Percentiles rank a stretch among this genome's conserved stretches.
phyloP scores from a whole-genome alignment of 2,329 filamentous ascomycete species.

The Fusarium chlamydosporum region DNA sequence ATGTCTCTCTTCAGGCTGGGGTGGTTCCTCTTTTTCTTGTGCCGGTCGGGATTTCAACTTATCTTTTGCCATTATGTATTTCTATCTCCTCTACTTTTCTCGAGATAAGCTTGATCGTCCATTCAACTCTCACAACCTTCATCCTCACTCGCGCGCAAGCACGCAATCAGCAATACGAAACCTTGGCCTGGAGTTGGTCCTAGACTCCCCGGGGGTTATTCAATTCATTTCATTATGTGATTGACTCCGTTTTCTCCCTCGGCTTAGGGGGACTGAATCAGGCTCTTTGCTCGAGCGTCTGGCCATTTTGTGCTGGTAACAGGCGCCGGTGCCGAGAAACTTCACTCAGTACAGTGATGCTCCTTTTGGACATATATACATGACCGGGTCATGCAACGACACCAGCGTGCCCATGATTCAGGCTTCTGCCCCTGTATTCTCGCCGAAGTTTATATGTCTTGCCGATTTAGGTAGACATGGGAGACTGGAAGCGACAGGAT shows the following conservation, averaged over 20 bases:
- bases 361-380: slow-evolving; percentile 11
- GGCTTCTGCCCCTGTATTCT: slow-evolving; percentile 1
- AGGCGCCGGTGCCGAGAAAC: slow-evolving; percentile 41
- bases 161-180: slow-evolving; percentile 21
- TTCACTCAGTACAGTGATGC: slow-evolving; percentile 9
- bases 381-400: slow-evolving; percentile 24
- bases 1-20: slow-evolving; percentile 37
- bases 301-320: slow-evolving; percentile 5
- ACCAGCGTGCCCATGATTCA: slow-evolving; percentile 26
- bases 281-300: slow-evolving; percentile 31
- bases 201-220: slow-evolving; percentile 11
- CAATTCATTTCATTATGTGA: slow-evolving; percentile 29
- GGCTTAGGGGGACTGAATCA: slow-evolving; percentile 30
- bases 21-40: slow-evolving; percentile 39
- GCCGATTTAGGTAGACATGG: slow-evolving; percentile 13
- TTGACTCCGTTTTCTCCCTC: slow-evolving; percentile 27
- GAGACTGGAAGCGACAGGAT: slow-evolving; percentile 29
- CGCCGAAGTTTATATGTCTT: not conserved
- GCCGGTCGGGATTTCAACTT: slow-evolving; percentile 36
- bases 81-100: slow-evolving; percentile 53
- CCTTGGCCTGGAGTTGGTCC: slow-evolving; percentile 15
- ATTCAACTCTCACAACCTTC: slow-evolving; percentile 31
- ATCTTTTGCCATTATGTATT: slow-evolving; percentile 59
- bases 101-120: slow-evolving; percentile 53
- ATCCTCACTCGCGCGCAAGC: slow-evolving; percentile 38